phyloP scores from a whole-genome alignment of 1,284 basidiomycete species.

The Ceratobasidium sp. region DNA sequence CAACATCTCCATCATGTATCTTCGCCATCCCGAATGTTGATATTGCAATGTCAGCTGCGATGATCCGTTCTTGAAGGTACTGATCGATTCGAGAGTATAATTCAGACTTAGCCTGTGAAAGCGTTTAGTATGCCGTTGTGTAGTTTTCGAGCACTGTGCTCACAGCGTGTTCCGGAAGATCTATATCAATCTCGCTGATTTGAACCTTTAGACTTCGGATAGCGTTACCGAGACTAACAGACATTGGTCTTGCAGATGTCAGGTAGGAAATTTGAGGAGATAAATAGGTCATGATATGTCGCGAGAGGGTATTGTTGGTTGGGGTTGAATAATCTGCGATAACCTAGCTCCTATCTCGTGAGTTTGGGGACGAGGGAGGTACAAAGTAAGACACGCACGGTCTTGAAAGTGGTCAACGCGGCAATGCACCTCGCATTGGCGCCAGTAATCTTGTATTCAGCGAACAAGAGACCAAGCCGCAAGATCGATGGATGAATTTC shows the following conservation, averaged over 20 bases:
- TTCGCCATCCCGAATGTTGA: slow-evolving; percentile 90
- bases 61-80: slow-evolving; percentile 95
- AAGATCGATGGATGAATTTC: slow-evolving; percentile 87
- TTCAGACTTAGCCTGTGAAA: slow-evolving; percentile 83
- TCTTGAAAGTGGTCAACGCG: slow-evolving; percentile 87
- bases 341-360: slow-evolving; percentile 65
- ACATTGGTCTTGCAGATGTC: slow-evolving; percentile 88
- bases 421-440: slow-evolving; percentile 91
- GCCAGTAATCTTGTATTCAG: slow-evolving; percentile 87
- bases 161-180: slow-evolving; percentile 94
- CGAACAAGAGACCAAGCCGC: slow-evolving; percentile 83
- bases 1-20: slow-evolving; percentile 93
- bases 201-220: slow-evolving; percentile 96
- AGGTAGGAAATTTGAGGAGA: slow-evolving; percentile 93
- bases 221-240: slow-evolving; percentile 96
- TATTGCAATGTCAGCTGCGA: slow-evolving; percentile 94
- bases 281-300: slow-evolving; percentile 88
- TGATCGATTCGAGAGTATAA: slow-evolving; percentile 90
- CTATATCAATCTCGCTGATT: slow-evolving; percentile 92
- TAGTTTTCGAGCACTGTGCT: slow-evolving; percentile 54
- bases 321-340: slow-evolving; percentile 90
- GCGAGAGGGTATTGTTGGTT: slow-evolving; percentile 82
- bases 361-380: not conserved
- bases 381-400: slow-evolving; percentile 64
- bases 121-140: slow-evolving; percentile 30